Base-by-base conservation (phyloP, 139 green algal species). In the Zygnema cylindricum region DNA sequence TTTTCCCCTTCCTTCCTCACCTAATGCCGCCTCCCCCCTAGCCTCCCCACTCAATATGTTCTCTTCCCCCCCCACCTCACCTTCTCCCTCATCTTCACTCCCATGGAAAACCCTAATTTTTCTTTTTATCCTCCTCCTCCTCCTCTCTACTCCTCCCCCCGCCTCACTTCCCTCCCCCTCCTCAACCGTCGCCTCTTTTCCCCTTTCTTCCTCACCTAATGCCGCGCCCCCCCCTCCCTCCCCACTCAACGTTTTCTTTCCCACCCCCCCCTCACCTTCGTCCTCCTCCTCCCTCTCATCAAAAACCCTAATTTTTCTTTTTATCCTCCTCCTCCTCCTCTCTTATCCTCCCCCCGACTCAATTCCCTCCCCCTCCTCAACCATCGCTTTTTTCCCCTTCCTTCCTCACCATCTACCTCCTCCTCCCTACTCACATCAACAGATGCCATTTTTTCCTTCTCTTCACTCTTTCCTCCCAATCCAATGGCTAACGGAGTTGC, bases 141-240 rank as follows among this genome's bases (percentile, higher is more conserved):
- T n/a, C n/a, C n/a, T n/a, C n/a, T n/a, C n/a, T n/a, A n/a, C n/a
- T n/a, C n/a, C n/a, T n/a, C n/a, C n/a, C n/a, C n/a, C n/a, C n/a
- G n/a, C n/a, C n/a, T n/a, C n/a, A n/a, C n/a, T n/a, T n/a, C 77
- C 38, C 41, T 85, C 77, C 16, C 42, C 69, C 77, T 77, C 42
- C 7, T 57, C 38, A 7, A 84, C 77, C 16, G 7, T 76, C 77
- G 7, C 42, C 83, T 54, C 38, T 16, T 76, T 54, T 85, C 11
- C 69, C 77, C 7, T 25, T 85, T 54, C 83, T 54, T 76, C 7
- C 83, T 57, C 69, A 25, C 83, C 77, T 76, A 7, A 7, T 54
- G 91, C n/a, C 36, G 33, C 38, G 88, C 91, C 87, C n/a, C 69
- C 41, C 95, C 92, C 30, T 79, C 11, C 38, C 71, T 79, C 71